Base-by-base conservation (phyloP, 78 protist genomes). In the Pigoraptor vietnamica region DNA sequence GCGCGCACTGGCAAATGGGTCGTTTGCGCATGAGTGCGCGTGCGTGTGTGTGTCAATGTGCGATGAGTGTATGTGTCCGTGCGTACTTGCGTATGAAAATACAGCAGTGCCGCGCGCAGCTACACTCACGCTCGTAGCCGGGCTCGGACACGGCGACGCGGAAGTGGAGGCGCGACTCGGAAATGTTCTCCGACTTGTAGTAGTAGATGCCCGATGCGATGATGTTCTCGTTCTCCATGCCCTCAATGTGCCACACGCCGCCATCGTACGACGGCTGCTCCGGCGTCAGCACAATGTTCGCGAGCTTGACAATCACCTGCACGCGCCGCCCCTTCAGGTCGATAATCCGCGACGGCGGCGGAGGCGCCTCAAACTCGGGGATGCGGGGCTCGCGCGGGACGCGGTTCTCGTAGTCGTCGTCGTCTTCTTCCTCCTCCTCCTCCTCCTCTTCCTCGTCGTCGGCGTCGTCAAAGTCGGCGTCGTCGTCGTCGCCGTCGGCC, bases 221-320 rank as follows among this genome's bases (percentile, higher is more conserved):
- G 81, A 94, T 94, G 32, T 55, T 0, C 55, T 94, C 95, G 86
- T 92, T 89, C 84, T 39, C 40, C 94, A 94, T 89, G 33, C 95
- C 95, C 56, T 94, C 95, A 25, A 94, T 79, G 86, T 94, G 95
- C 95, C 95, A 94, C 23, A 2, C 24, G 29, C 95, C 95, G 29
- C 95, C 95, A 2, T 89, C 79, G 84, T 89, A 94, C 33, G 34
- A 34, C 29, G 95, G 84, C 9, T 79, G 1, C 32, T 79, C 32
- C 84, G 84, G 84, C 34, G 84, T 79, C 84, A 94, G 89, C 35
- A 10, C 55, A 36, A 92, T 88, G 67, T 92, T 89, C 14, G 94
- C 95, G 79, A 92, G 36, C 91, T 94, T 94, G 37, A 94, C 93
- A 34, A 94, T 94, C 40, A 92, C 95, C 48, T 93, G 95, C 24